Conservation (phyloP, 164 flowering plant genomes). For the Platanus orientalis region DNA sequence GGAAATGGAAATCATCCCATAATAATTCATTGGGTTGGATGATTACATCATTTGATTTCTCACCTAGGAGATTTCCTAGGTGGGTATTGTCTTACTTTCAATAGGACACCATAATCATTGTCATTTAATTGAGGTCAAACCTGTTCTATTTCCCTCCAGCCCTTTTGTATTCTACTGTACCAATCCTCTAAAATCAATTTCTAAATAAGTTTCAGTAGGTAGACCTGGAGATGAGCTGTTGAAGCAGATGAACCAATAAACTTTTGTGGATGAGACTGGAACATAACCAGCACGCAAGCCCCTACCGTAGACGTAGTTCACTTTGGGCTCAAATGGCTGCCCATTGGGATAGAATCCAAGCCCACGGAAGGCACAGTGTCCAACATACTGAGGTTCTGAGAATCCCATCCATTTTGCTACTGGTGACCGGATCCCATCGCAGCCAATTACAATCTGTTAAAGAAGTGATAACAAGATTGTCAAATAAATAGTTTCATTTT, state of each 20-base stretch:
- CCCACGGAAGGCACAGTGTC: constrained; percentile 88
- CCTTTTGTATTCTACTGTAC: too few species aligned
- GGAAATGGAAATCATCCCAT: too few species aligned
- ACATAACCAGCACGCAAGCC: constrained; percentile 84
- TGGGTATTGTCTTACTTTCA: too few species aligned
- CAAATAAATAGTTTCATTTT: neutral
- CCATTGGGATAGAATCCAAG: constrained; percentile 66
- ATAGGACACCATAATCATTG: too few species aligned
- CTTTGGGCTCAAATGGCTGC: constrained; percentile 63
- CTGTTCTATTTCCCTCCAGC: too few species aligned
- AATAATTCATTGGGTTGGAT: too few species aligned
- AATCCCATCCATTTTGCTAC: constrained; percentile 95
- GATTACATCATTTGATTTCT: neutral
- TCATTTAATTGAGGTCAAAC: too few species aligned
- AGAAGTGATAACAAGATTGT: neutral
- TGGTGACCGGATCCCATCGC: constrained; percentile 86
- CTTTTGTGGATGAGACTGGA: constrained; percentile 82
- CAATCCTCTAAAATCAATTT: neutral
- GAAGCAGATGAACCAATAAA: constrained; percentile 94
- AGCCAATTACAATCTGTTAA: constrained; percentile 75
- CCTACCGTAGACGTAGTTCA: constrained; percentile 77
- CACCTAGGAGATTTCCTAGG: too few species aligned
- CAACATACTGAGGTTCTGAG: constrained; percentile 70
- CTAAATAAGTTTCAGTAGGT: constrained; percentile 3
- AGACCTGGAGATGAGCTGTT: constrained; percentile 79